phyloP scores from a whole-genome alignment of 352 stramenopile species.

The Aphanomyces euteiches region DNA sequence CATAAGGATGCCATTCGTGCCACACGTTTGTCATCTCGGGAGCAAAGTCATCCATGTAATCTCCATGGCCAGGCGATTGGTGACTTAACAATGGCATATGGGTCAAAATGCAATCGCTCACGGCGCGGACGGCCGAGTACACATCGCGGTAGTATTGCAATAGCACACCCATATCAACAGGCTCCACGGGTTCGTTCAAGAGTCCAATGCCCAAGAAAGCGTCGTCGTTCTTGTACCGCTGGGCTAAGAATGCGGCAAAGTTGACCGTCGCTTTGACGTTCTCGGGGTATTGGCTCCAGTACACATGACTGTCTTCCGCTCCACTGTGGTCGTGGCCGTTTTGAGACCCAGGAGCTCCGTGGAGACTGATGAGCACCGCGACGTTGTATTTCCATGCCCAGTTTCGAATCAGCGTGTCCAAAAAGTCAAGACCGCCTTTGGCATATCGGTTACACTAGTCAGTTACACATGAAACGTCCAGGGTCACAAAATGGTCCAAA shows the following conservation, averaged over 20 bases:
- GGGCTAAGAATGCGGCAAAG: constrained; percentile 35
- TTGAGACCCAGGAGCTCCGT: constrained; percentile 53
- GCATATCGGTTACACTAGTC: constrained; percentile 43
- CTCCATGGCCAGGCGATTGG: constrained; percentile 20
- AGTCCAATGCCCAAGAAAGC: constrained; percentile 40
- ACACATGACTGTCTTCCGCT: constrained; percentile 11
- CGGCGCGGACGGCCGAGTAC: constrained; percentile 27
- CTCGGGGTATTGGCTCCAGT: constrained; percentile 33
- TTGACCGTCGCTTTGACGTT: constrained; percentile 35
- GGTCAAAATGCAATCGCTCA: constrained; percentile 32
- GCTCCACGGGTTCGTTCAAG: constrained; percentile 38
- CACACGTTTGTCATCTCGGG: constrained; percentile 34
- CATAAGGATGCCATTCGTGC: constrained; percentile 47
- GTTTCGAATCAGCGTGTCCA: constrained; percentile 46
- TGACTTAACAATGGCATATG: constrained; percentile 28
- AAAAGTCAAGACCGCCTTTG: constrained; percentile 39
- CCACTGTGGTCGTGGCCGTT: constrained; percentile 36
- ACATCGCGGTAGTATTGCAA: constrained; percentile 34
- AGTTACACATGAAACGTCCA: neutral
- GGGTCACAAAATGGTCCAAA: neutral
- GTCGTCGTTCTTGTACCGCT: constrained; percentile 31
- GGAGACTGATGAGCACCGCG: constrained; percentile 49
- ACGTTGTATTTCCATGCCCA: constrained; percentile 55
- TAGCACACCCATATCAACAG: constrained; percentile 28
- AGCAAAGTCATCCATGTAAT: constrained; percentile 31